Conservation (phyloP, 2,329 filamentous ascomycete genomes). For the Tolypocladium sp. region DNA sequence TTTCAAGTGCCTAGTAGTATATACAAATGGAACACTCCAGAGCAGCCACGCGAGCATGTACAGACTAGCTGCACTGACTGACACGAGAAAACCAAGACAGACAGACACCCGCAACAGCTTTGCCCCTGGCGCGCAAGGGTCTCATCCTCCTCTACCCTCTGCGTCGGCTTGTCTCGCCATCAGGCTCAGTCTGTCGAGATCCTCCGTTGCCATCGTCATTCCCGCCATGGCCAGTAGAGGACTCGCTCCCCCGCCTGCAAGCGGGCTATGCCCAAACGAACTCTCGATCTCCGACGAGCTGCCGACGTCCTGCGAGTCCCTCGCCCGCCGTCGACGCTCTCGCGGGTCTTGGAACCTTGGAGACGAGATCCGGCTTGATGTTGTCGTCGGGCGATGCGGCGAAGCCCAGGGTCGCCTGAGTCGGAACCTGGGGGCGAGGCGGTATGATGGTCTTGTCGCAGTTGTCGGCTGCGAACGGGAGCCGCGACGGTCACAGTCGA, state of each 20-base stretch:
- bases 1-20: neutral
- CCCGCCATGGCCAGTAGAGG: slow-evolving; percentile 17
- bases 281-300: slow-evolving; percentile 12
- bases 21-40: neutral
- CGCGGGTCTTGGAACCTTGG: slow-evolving; percentile 13
- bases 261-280: slow-evolving; percentile 9
- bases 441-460: slow-evolving; percentile 12
- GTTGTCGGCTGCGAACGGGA: slow-evolving; percentile 15
- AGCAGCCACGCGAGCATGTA: neutral
- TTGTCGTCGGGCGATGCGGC: slow-evolving; percentile 8
- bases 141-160: neutral
- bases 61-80: neutral
- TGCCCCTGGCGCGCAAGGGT: neutral
- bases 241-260: slow-evolving; percentile 10
- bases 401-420: slow-evolving; percentile 15
- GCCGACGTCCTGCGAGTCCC: slow-evolving; percentile 15
- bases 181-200: slow-evolving; percentile 22
- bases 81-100: neutral
- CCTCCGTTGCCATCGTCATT: slow-evolving; percentile 16
- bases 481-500: slow-evolving; percentile 7
- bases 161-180: slow-evolving; percentile 11
- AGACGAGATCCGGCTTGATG: slow-evolving; percentile 2
- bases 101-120: neutral
- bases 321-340: slow-evolving; percentile 19
- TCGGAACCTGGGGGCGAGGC: slow-evolving; percentile 13